Evolutionary conservation across 192 early-diverging fungal genomes (phyloP), one percentile per base, ranked within the genome.

Genomic region (Rhizophagus sp.): DNA sequence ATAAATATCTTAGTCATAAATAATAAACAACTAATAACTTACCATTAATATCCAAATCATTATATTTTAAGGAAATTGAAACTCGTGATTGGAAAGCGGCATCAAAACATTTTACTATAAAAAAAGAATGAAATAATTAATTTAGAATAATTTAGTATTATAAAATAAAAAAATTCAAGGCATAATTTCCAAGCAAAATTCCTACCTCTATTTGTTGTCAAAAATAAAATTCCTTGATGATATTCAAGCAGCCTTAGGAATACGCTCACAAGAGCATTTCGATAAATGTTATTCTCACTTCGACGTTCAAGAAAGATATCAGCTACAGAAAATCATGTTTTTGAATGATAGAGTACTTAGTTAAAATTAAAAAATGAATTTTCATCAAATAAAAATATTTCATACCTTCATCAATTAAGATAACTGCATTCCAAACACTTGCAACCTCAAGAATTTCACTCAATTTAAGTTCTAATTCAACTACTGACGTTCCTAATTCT

Each of bases 251-350:
- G 64, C 19, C 88, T 78, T 24, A 91, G 81, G 82, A 91, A 87
- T 47, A 92, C 86, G 49, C 87, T 84, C 3, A 90, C 89, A 81
- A 90, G 85, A 36, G 88, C 86, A 77, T 88, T 91, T 12, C 89
- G 76, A 15, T 87, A 33, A 10, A 91, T 81, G 63, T 91, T 89
- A 65, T 75, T 64, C 1, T 80, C 76, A 5, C 73, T 79, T 11
- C 90, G 70, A 65, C 87, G 85, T 81, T 91, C 89, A 64, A 91
- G 69, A 63, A 91, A 90, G 9, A 90, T 87, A 73, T 91, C 90
- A 4, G 87, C 90, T 79, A 25, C 2, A 11, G 0, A 12, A 1
- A 6, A n/a, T 17, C 39, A 44, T 6, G 8, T 44, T 11, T 36
- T 10, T 0, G 0, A 47, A 13, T 47, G 41, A 44, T 41, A 41